phyloP scores from a whole-genome alignment of 2,329 filamentous ascomycete genomes.

The Aspergillus texensis region DNA sequence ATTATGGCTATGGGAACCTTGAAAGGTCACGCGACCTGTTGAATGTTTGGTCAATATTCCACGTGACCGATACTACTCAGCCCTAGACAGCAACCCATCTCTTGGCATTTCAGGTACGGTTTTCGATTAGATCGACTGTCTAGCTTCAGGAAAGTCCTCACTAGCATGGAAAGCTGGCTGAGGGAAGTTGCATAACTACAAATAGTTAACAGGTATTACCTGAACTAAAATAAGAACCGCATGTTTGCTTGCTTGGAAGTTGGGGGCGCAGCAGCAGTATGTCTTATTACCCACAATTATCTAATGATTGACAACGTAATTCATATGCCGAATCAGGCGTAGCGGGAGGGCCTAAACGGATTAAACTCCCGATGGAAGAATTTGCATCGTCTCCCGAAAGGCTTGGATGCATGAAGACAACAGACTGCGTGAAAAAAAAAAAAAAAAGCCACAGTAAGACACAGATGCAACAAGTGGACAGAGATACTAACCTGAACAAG shows the following conservation, averaged over 20 bases:
- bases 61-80: too few relatives aligned
- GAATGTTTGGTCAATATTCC: too few relatives aligned
- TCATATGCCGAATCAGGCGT: not conserved
- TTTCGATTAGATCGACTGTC: too few relatives aligned
- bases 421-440: not conserved
- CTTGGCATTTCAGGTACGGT: too few relatives aligned
- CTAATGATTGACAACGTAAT: not conserved
- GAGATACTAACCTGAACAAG: too few relatives aligned
- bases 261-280: not conserved
- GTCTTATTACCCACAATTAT: not conserved
- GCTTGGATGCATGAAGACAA: not conserved
- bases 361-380: not conserved
- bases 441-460: not conserved
- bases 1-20: too few relatives aligned
- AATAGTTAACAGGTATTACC: too few relatives aligned
- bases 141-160: too few relatives aligned
- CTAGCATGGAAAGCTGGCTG: too few relatives aligned
- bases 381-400: not conserved
- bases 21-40: too few relatives aligned
- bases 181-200: too few relatives aligned
- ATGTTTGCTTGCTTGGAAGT: not conserved
- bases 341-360: rapidly evolving
- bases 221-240: not conserved
- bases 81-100: too few relatives aligned
- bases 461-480: not conserved